These are phyloP conservation scores for Linnemannia schmuckeri DNA, from an alignment of 192 early-diverging fungal species.

Conservation along the genomic window DNA sequence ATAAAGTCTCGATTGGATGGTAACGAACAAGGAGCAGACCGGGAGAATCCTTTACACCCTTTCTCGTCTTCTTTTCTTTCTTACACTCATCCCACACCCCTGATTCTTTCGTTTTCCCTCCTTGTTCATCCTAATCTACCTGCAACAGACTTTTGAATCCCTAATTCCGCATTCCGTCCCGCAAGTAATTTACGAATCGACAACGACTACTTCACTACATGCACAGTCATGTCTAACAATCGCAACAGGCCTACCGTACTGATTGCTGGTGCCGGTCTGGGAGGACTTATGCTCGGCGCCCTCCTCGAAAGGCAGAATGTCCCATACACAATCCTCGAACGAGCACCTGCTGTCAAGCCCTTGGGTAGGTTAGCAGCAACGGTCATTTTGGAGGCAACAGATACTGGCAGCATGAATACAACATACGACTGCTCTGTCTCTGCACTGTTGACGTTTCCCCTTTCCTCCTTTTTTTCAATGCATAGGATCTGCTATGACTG, in stretches of 20 bases:
- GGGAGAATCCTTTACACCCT: not conserved
- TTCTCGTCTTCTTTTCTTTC: not conserved
- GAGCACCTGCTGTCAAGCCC: not conserved
- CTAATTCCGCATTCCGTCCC: not conserved
- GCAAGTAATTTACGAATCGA: not conserved
- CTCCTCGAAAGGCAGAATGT: not conserved
- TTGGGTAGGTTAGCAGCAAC: not conserved
- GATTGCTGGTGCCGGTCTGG: slow-evolving; percentile 2
- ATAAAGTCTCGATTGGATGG: not conserved
- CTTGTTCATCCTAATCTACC: not conserved
- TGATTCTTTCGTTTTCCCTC: not conserved
- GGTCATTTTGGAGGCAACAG: not conserved
- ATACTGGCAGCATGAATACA: no score
- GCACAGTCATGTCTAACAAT: not conserved
- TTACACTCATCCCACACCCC: not conserved
- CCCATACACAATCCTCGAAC: not conserved
- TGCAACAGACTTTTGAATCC: not conserved
- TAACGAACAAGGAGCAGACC: not conserved
- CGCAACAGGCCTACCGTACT: not conserved
- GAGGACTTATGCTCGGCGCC: slow-evolving; percentile 12
- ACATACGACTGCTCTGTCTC: not conserved
- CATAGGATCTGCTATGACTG: slow-evolving; percentile 7
- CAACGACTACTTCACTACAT: not conserved
- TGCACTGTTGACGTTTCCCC: not conserved
- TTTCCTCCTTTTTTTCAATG: not conserved